Base-by-base conservation (phyloP, 345 rosid genomes). In the Euphorbia tirucalli region DNA sequence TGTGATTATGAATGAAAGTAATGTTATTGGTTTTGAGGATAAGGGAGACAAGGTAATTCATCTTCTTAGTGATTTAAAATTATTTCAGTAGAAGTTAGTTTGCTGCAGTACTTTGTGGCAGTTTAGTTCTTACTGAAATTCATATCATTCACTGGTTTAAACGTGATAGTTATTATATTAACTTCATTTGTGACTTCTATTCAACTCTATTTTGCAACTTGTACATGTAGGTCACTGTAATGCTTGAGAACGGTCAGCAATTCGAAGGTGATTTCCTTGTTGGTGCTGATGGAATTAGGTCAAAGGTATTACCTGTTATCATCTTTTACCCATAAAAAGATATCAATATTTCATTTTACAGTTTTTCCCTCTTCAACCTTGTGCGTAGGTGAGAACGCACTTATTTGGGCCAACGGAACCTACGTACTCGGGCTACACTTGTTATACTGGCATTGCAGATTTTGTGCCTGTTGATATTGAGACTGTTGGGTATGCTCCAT, bases 241-340 rank as follows among this genome's bases (percentile, higher is more conserved):
- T 72, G 66, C 92, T 95, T 18, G 97, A 92, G 83, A 87, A 89
- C 79, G 99, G 97, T 39, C 77, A 87, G 37, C 77, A 75, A 0
- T 87, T 71, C 69, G 87, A 87, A 71, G 99, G 99, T 57, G 97
- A 95, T 81, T 78, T 95, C 71, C 91, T 92, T 56, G 90, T 95
- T 66, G 97, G 97, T 71, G 97, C 97, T 57, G 97, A 95, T 83
- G 99, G 99, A 65, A 95, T 95, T 74, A 69, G 97, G 93, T 95
- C 99, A n/a, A 95, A 89, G 91, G 99, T 95, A 78, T 19, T n/a
- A 24, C 16, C 13, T 61, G 7, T 56, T 73, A n/a, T 60, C 60
- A 28, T 39, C 27, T 39, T 55, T n/a, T 22, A 54, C 11, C 11
- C 24, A 19, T 28, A 11, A n/a, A 19, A 11, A 28, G 1, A 16